phyloP scores from a whole-genome alignment of 2,329 filamentous ascomycete species.

The Aspergillus pseudoviridinutans region DNA sequence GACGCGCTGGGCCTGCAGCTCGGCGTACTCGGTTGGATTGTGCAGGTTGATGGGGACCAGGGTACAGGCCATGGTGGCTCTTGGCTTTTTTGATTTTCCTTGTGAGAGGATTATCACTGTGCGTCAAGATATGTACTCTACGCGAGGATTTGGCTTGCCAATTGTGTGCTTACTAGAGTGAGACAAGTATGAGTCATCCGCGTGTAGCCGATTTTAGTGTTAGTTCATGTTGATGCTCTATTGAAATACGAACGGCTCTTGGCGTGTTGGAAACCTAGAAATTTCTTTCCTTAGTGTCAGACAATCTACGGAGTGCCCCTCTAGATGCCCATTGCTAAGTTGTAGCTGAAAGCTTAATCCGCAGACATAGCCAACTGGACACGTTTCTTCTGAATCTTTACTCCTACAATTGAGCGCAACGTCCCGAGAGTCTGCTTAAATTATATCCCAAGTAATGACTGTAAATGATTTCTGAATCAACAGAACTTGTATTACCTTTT shows the following conservation, averaged over 20 bases:
- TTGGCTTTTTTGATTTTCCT: too few relatives aligned
- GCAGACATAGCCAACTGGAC: too few relatives aligned
- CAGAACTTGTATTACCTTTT: background rate
- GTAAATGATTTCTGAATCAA: background rate
- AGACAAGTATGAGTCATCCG: background rate
- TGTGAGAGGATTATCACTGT: too few relatives aligned
- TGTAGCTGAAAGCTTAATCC: background rate
- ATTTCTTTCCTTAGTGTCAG: background rate
- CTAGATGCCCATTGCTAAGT: too few relatives aligned
- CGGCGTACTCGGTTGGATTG: slow-evolving; percentile 7
- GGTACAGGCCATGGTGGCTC: slow-evolving; percentile 1
- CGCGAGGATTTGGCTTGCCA: background rate
- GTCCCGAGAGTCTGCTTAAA: background rate
- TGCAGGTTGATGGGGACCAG: slow-evolving; percentile 15
- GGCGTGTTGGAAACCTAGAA: background rate
- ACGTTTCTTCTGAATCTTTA: too few relatives aligned
- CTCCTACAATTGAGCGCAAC: too few relatives aligned
- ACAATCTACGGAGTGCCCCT: too few relatives aligned
- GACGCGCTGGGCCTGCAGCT: slow-evolving; percentile 12
- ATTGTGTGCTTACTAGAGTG: background rate
- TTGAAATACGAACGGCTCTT: background rate
- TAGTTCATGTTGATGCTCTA: background rate
- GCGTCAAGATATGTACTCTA: too few relatives aligned
- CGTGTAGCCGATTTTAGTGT: background rate
- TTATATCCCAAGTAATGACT: too few relatives aligned